Percentiles rank a stretch among this genome's conserved stretches.
phyloP scores from a whole-genome alignment of 2,329 filamentous ascomycete genomes.

The Hypoxylon sp. region DNA sequence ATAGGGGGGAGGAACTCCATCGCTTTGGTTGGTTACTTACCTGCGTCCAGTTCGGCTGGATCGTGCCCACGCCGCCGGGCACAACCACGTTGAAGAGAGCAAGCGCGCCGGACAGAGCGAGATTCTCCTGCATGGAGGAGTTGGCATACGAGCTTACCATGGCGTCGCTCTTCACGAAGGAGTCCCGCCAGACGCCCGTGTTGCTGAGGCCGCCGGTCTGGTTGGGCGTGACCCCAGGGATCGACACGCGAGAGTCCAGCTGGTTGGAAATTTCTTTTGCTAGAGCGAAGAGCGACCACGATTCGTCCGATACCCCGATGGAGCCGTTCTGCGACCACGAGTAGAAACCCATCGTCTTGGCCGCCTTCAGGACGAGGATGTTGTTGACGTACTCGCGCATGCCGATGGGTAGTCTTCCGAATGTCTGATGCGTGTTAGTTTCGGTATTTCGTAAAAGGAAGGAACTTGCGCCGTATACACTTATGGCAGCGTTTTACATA shows the following conservation, averaged over 20 bases:
- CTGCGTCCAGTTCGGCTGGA: background rate
- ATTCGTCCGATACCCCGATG: slow-evolving; percentile 1
- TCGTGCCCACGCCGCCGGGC: slow-evolving; percentile 1
- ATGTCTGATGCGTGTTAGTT: background rate
- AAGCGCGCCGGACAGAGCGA: slow-evolving; percentile 10
- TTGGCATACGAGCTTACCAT: slow-evolving; percentile 11
- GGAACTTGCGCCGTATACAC: too few relatives aligned
- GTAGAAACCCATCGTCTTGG: background rate
- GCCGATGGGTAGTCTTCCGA: slow-evolving; percentile 17
- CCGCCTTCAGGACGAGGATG: slow-evolving; percentile 6
- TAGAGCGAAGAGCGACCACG: slow-evolving; percentile 1
- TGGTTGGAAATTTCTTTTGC: slow-evolving; percentile 22
- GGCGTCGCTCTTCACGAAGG: slow-evolving; percentile 8
- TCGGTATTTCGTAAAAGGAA: background rate
- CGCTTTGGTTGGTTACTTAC: too few relatives aligned
- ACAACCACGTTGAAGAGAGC: slow-evolving; percentile 15
- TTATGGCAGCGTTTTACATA: background rate
- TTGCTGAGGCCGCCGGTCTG: slow-evolving; percentile 5
- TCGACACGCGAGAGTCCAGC: slow-evolving; percentile 8
- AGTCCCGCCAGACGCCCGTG: slow-evolving; percentile 3
- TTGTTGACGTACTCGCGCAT: slow-evolving; percentile 24
- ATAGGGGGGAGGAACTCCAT: too few relatives aligned
- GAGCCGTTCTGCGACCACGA: background rate
- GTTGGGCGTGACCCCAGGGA: background rate
- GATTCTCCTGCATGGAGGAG: slow-evolving; percentile 6